Evolutionary conservation across 108 stramenopile species (phyloP).

Genomic region (Nitzschia inconspicua): DNA sequence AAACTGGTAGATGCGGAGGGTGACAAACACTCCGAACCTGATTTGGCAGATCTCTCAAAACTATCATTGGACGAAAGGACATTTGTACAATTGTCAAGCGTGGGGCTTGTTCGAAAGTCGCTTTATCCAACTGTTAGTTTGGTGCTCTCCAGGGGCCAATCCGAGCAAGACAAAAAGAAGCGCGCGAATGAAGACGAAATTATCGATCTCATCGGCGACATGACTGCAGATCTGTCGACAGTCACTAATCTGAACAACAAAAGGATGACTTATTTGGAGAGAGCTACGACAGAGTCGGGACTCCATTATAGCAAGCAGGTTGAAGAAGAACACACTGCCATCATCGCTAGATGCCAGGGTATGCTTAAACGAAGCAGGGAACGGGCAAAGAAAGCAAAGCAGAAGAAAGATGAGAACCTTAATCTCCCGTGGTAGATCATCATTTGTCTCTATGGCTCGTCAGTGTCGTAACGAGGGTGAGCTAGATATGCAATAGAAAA

Average conservation of each 20-base stretch:
- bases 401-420: constrained; percentile 21
- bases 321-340: constrained; percentile 22
- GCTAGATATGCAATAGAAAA: too few relatives aligned
- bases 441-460: too few relatives aligned
- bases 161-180: neutral
- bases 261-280: constrained; percentile 22
- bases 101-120: constrained; percentile 16
- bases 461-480: too few relatives aligned
- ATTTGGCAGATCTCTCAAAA: constrained; percentile 26
- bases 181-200: constrained; percentile 16
- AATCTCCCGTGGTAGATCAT: constrained; percentile 37
- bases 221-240: constrained; percentile 19
- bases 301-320: constrained; percentile 7
- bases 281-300: constrained; percentile 10
- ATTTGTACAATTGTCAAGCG: constrained; percentile 24
- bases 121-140: constrained; percentile 19
- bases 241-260: constrained; percentile 25
- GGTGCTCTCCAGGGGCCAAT: neutral
- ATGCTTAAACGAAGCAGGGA: constrained; percentile 36
- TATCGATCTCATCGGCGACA: constrained; percentile 23
- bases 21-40: neutral
- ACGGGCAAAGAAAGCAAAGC: constrained; percentile 28
- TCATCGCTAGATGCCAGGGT: constrained; percentile 28
- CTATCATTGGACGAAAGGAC: constrained; percentile 36
- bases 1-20: neutral